Base-by-base conservation (phyloP, 257 asterid species). In the Solanum bukasovii region DNA sequence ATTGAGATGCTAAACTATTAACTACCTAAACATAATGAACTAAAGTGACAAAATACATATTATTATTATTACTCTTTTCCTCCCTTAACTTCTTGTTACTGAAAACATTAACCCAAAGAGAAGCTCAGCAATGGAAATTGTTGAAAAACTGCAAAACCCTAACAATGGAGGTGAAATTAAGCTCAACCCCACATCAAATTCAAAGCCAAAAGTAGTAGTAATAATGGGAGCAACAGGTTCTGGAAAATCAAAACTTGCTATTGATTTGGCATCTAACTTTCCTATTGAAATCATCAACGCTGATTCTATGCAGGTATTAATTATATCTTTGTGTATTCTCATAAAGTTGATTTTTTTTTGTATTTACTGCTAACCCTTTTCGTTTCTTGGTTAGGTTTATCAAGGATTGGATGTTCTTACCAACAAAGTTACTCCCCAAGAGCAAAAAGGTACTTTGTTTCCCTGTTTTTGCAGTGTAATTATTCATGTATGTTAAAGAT, bases 261-360 rank as follows among this genome's bases (percentile, higher is more conserved):
- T 96, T 65, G 98, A 97, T 91, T 93, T 97, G 25, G 96, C 97
- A 49, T 90, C 98, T 9, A 92, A 93, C 92, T 94, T 97, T 88
- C 95, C 98, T 9, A 40, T 96, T 61, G 98, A 97, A 94, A 91
- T 96, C 78, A 95, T 97, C 87, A 97, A 94, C 89, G 98, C 98
- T n/a, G 99, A 95, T 87, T 95, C 98, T 84, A 97, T 97, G 99
- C 99, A 96, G 98, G 99, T 93, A 78, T 27, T 46, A 27, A 18
- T 10, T 63, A 46, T 71, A 10, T 52, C 9, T 75, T 9, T 10
- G 5, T 82, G 13, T 49, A 29, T 3, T 82, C 4, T 0, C 40
- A 31, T 31, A 81, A 38, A 81, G 31, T 49, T 18, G 40, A 9
- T 1, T 0, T 1, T 0, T 82, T 29, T 81, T 11, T 33, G 70